phyloP scores from a whole-genome alignment of 1,284 basidiomycete species.

The Xerocomus amazonicus region DNA sequence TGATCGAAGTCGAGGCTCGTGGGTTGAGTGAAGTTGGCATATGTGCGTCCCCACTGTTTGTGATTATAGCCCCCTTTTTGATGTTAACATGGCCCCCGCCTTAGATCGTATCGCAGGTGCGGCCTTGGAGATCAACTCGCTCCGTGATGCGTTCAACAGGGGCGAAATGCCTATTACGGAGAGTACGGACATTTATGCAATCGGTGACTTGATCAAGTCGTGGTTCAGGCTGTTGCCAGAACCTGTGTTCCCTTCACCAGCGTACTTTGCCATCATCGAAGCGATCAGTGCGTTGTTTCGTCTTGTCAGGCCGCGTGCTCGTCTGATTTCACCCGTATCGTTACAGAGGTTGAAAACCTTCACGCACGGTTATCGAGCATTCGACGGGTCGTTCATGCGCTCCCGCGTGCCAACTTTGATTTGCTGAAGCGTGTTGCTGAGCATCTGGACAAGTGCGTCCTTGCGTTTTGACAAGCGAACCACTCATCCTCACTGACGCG shows the following conservation, averaged over 20 bases:
- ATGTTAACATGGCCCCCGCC: not conserved
- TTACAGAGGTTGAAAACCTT: constrained; percentile 60
- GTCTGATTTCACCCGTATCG: constrained; percentile 5
- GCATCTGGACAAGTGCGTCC: constrained; percentile 71
- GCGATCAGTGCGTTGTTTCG: constrained; percentile 52
- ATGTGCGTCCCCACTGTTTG: constrained; percentile 48
- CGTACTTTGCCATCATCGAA: constrained; percentile 65
- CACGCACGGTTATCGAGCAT: constrained; percentile 63
- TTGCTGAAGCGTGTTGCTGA: constrained; percentile 71
- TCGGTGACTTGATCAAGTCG: constrained; percentile 77
- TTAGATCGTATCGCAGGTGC: constrained; percentile 82
- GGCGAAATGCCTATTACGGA: constrained; percentile 58
- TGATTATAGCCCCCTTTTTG: not conserved
- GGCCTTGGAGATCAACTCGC: constrained; percentile 57
- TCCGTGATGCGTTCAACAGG: constrained; percentile 74
- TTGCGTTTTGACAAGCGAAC: not conserved
- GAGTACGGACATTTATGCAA: constrained; percentile 71
- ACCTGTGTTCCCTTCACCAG: constrained; percentile 67
- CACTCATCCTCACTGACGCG: constrained; percentile 3
- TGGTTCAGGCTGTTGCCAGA: constrained; percentile 81
- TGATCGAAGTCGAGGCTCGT: constrained; percentile 67
- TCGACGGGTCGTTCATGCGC: constrained; percentile 59
- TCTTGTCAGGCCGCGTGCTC: not conserved
- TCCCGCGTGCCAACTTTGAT: constrained; percentile 72
- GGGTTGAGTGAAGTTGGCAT: constrained; percentile 79